Evolutionary conservation across 2,329 filamentous ascomycete species (phyloP), one percentile per base, ranked within the genome.

Genomic region (Aspergillus tamarii): DNA sequence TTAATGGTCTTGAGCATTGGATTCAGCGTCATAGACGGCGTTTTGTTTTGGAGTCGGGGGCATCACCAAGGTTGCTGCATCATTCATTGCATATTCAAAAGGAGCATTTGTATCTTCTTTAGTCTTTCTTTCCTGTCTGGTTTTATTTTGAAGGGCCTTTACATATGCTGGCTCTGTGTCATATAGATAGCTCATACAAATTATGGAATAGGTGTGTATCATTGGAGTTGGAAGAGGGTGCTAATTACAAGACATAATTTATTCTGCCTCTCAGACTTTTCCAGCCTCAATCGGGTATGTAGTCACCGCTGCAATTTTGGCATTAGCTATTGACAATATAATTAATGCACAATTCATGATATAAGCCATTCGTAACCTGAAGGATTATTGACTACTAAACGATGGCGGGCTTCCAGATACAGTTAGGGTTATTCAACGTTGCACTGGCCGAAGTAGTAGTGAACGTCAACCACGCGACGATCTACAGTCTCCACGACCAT

Each of bases 21-120:
- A 57, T 45, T 57, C 55, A 56, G 59, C 52, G 60, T 59, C 58
- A 65, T 69, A 67, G 67, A 69, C 57, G 66, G 67, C 66, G 67
- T 67, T 62, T 41, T 60, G 52, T 23, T 55, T 55, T 61, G 59
- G 63, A 62, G 60, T 62, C 56, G 19, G 54, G 54, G 45, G 60
- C 55, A 62, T 64, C 59, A 34, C 28, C 48, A 41, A 39, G 32
- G 52, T 55, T 55, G 11, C 34, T 39, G 21, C 52, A 39, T 28
- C 52, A 63, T 48, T 39, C 52, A 52, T 48, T 57, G 45, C 57
- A 58, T 59, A 55, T 55, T 34, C 16, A 23, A 39, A 53, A 39
- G n/a, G 52, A 26, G n/a, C 32, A 55, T 28, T 28, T 41, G 32
- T 28, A 55, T 39, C 52, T 55, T 39, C 7, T 19, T 43, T 54